Percentiles rank a stretch among this genome's conserved stretches.
Evolutionary conservation across 345 rosid genomes (phyloP).

Genomic region (Salix suchowensis): DNA sequence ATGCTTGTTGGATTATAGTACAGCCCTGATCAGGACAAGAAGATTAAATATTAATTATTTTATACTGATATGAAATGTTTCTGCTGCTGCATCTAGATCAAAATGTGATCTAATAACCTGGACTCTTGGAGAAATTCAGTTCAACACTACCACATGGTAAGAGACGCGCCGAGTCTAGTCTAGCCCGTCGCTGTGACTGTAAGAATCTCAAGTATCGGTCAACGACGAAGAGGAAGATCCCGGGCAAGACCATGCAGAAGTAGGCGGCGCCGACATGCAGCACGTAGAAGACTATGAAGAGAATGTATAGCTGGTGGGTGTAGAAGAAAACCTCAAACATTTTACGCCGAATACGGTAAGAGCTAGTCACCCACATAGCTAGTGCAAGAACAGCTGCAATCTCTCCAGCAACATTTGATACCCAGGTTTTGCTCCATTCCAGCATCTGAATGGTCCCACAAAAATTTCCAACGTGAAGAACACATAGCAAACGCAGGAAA

Average conservation of each 20-base stretch:
- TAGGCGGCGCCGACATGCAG: constrained; percentile 59
- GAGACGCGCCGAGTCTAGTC: constrained; percentile 45
- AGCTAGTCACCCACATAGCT: constrained; percentile 58
- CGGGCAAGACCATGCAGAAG: constrained; percentile 51
- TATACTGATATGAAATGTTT: not conserved
- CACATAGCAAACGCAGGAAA: not conserved
- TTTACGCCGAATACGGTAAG: constrained; percentile 40
- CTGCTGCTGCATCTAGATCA: not conserved
- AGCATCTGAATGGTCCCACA: constrained; percentile 28
- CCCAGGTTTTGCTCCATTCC: constrained; percentile 48
- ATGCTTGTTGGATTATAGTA: constrained; percentile 23
- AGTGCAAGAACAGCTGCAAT: constrained; percentile 47
- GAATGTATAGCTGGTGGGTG: constrained; percentile 15
- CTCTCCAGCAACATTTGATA: constrained; percentile 52
- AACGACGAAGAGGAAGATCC: constrained; percentile 56
- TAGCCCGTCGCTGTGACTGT: constrained; percentile 43
- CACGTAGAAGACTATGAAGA: constrained; percentile 49
- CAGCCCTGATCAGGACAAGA: constrained; percentile 11
- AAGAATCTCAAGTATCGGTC: constrained; percentile 63
- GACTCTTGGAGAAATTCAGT: constrained; percentile 52
- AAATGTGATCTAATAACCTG: constrained; percentile 27
- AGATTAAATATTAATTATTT: not conserved
- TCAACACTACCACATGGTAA: constrained; percentile 47
- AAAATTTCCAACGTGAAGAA: not conserved
- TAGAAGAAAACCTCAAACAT: constrained; percentile 53